phyloP scores from a whole-genome alignment of 176 grass and related monocot species.

The Zoysia pacifica region DNA sequence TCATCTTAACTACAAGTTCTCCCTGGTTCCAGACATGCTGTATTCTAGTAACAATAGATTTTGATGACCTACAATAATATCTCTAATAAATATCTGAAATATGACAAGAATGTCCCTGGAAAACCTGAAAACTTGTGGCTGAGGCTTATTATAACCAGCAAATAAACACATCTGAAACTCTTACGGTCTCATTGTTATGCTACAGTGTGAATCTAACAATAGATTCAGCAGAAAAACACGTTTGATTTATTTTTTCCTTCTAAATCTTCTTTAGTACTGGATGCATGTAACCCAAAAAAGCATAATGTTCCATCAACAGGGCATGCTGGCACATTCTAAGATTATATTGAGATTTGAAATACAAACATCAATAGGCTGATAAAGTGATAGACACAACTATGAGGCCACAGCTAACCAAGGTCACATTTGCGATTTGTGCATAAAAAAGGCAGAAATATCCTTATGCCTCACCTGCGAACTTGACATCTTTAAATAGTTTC shows the following conservation, averaged over 20 bases:
- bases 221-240: neutral
- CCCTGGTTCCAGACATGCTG: neutral
- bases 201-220: neutral
- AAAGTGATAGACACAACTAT: neutral
- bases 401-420: neutral
- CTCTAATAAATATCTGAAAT: neutral
- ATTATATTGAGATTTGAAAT: neutral
- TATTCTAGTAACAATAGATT: neutral
- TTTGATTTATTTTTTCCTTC: neutral
- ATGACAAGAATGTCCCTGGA: neutral
- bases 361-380: neutral
- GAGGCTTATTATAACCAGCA: neutral
- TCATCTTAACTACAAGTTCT: neutral
- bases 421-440: neutral
- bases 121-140: neutral
- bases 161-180: neutral
- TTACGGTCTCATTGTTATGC: neutral
- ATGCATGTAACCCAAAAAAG: neutral
- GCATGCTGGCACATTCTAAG: neutral
- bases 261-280: neutral
- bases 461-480: slow-evolving; percentile 76
- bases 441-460: neutral
- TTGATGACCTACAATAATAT: neutral
- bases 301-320: neutral
- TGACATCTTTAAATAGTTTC: slow-evolving; percentile 87